phyloP scores from a whole-genome alignment of 2,329 filamentous ascomycete species.

The Rutstroemia sp. region DNA sequence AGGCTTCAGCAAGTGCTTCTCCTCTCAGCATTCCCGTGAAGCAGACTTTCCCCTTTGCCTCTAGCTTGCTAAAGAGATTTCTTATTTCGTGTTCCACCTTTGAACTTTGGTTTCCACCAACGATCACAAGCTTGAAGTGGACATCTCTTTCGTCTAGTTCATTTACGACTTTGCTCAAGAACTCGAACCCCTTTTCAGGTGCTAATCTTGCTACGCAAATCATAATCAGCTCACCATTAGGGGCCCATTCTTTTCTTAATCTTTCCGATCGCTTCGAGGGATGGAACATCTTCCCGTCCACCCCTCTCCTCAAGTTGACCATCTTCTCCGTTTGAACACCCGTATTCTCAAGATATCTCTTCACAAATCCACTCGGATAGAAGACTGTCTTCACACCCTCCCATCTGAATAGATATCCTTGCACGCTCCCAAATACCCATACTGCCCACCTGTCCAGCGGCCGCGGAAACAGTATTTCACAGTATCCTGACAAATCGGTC shows the following conservation, averaged over 20 bases:
- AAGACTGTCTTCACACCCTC: conserved; percentile 57
- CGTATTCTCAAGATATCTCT: conserved; percentile 50
- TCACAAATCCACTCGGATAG: conserved; percentile 59
- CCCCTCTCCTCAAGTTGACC: conserved; percentile 54
- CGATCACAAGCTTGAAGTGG: conserved; percentile 56
- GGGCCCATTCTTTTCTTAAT: conserved; percentile 48
- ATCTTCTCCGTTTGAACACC: conserved; percentile 50
- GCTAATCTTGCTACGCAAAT: conserved; percentile 60
- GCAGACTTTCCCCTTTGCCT: conserved; percentile 44
- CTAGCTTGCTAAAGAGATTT: conserved; percentile 47
- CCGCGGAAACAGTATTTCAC: conserved; percentile 58
- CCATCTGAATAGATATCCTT: conserved; percentile 60
- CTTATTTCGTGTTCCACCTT: conserved; percentile 55
- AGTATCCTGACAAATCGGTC: conserved; percentile 63
- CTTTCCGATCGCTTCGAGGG: conserved; percentile 43
- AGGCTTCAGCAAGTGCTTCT: conserved; percentile 53
- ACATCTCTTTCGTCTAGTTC: conserved; percentile 48
- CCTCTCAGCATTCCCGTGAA: conserved; percentile 61
- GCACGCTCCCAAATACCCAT: conserved; percentile 53
- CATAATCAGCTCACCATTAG: conserved; percentile 56
- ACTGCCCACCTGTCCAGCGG: conserved; percentile 55
- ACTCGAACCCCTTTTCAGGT: conserved; percentile 64
- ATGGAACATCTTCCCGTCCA: conserved; percentile 55
- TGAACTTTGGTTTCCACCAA: conserved; percentile 59
- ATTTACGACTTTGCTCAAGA: conserved; percentile 49